Evolutionary conservation across 345 rosid species (phyloP).

Genomic region (Linum trigynum): DNA sequence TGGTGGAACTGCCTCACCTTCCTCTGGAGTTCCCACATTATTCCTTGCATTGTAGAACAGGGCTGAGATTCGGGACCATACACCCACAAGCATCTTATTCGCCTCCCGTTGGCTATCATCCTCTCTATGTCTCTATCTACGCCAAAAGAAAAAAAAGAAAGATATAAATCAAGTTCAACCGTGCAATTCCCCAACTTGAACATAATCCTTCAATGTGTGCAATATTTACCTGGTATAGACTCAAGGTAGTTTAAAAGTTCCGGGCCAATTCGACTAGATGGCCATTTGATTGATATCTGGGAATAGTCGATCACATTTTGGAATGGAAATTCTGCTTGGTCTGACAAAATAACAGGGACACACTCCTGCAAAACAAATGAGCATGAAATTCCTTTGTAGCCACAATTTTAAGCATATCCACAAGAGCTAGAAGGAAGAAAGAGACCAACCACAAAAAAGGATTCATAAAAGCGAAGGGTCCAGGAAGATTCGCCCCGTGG

Average conservation of each 20-base stretch:
- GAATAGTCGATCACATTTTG: constrained; percentile 81
- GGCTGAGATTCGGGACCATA: constrained; percentile 54
- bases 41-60: constrained; percentile 75
- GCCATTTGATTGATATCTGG: constrained; percentile 88
- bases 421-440: constrained; percentile 12
- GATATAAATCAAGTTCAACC: neutral
- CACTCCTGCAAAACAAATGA: constrained; percentile 57
- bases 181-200: neutral
- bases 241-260: constrained; percentile 75
- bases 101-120: constrained; percentile 64
- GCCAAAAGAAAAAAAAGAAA: too few relatives aligned
- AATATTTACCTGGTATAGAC: constrained; percentile 41
- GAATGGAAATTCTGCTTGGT: constrained; percentile 79
- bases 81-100: constrained; percentile 70
- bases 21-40: constrained; percentile 91
- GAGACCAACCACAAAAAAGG: constrained; percentile 78
- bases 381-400: neutral
- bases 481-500: constrained; percentile 99
- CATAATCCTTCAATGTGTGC: neutral
- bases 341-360: constrained; percentile 87
- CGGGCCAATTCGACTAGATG: constrained; percentile 63
- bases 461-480: constrained; percentile 95
- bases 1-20: constrained; percentile 87
- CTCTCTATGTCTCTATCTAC: constrained; percentile 53
- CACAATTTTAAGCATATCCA: neutral